These are phyloP conservation scores for Cordyceps sp. DNA, from an alignment of 2,329 filamentous ascomycete genomes.

Conservation along the genomic window DNA sequence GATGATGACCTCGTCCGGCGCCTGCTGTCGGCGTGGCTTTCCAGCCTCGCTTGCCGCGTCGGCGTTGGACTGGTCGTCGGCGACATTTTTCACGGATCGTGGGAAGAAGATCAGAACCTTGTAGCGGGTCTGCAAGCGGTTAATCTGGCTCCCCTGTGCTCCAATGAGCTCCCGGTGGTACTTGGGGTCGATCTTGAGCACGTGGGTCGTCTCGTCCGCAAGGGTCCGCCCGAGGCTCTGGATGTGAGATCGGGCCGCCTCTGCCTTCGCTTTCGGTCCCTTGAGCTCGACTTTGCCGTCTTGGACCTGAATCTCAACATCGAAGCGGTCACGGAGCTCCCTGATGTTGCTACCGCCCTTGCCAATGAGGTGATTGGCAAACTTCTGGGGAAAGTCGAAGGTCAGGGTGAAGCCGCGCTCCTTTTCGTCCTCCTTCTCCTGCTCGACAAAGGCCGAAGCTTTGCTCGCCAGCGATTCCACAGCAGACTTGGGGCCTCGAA, in stretches of 20 bases:
- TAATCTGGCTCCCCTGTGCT: constrained; percentile 71
- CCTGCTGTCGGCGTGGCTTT: constrained; percentile 54
- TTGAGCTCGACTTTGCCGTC: constrained; percentile 92
- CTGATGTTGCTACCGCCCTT: constrained; percentile 51
- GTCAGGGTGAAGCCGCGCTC: constrained; percentile 74
- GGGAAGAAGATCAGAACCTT: constrained; percentile 94
- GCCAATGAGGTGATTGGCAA: constrained; percentile 67
- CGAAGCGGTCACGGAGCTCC: constrained; percentile 48
- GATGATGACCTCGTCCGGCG: constrained; percentile 74
- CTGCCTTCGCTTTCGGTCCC: constrained; percentile 87
- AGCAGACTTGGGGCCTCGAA: constrained; percentile 59
- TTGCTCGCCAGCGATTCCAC: constrained; percentile 59
- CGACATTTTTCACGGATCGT: constrained; percentile 37
- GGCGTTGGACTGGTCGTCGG: constrained; percentile 53
- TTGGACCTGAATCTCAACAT: constrained; percentile 70
- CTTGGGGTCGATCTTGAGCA: constrained; percentile 80
- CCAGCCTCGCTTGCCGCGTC: constrained; percentile 55
- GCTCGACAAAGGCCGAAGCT: constrained; percentile 62
- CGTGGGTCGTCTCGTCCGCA: constrained; percentile 78
- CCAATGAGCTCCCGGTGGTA: constrained; percentile 93
- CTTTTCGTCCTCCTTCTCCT: constrained; percentile 84
- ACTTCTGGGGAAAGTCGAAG: constrained; percentile 93
- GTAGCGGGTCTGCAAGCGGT: constrained; percentile 82
- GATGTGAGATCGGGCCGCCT: constrained; percentile 72
- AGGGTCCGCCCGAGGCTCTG: constrained; percentile 61